phyloP scores from a whole-genome alignment of 768 basidiomycete species.

The Royoungia palumana region DNA sequence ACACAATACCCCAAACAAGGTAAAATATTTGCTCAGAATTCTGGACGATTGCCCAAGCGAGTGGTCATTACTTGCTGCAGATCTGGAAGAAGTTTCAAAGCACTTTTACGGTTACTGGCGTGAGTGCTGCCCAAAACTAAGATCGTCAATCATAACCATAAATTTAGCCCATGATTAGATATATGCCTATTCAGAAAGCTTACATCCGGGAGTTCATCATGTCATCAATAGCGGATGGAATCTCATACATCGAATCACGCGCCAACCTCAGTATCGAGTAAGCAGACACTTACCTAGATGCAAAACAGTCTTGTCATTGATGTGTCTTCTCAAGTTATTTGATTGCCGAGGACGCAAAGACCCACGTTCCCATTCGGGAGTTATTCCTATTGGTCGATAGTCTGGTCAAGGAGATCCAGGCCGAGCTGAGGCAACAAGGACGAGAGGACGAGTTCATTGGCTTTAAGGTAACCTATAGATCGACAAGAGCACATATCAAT shows the following conservation, averaged over 20 bases:
- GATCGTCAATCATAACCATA: background rate
- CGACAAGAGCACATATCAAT: background rate
- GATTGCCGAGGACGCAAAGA: conserved; percentile 35
- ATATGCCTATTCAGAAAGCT: conserved; percentile 17
- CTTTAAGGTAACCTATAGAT: conserved; percentile 31
- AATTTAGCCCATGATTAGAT: conserved; percentile 27
- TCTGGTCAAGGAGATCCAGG: conserved; percentile 35
- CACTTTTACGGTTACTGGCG: conserved; percentile 18
- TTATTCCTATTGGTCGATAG: conserved; percentile 35
- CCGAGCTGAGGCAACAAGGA: conserved; percentile 32
- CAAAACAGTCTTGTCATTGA: background rate
- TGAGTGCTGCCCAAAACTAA: conserved; percentile 11
- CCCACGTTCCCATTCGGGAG: conserved; percentile 36
- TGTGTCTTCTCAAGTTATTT: conserved; percentile 35
- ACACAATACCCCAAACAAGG: conserved; percentile 42
- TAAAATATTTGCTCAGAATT: background rate
- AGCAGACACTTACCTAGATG: background rate
- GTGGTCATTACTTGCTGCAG: conserved; percentile 5
- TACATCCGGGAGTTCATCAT: conserved; percentile 33
- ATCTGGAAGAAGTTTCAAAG: conserved; percentile 23
- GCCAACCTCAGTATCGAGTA: conserved; percentile 40
- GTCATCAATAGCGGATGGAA: conserved; percentile 42
- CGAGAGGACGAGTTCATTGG: conserved; percentile 42
- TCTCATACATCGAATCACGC: conserved; percentile 43
- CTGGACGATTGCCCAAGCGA: background rate